These are phyloP conservation scores for Lipomyces starkeyi DNA, from an alignment of 805 yeast genomes.

Conservation along the genomic window DNA sequence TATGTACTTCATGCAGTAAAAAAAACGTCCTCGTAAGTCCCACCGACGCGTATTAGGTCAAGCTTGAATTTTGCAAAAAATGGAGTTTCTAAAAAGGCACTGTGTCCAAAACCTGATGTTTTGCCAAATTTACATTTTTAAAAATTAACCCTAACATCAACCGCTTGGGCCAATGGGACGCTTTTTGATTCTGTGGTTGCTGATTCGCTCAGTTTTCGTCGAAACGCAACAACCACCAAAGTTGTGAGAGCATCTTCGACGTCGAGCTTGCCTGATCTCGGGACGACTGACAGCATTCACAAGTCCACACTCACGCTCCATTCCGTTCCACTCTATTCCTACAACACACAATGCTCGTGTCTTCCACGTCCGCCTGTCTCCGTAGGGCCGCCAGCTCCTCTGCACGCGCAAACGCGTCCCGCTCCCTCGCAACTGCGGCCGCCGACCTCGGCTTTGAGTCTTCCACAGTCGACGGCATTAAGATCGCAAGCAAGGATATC, in stretches of 20 bases:
- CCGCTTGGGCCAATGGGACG: slow-evolving; percentile 14
- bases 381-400: slow-evolving; percentile 20
- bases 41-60: too few relatives aligned
- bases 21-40: background rate
- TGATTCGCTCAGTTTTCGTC: slow-evolving; percentile 15
- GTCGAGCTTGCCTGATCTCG: slow-evolving; percentile 2
- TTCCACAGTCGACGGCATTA: slow-evolving; percentile 52
- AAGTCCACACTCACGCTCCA: background rate
- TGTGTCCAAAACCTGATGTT: background rate
- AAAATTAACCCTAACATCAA: background rate
- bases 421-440: slow-evolving; percentile 41
- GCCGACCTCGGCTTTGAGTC: slow-evolving; percentile 43
- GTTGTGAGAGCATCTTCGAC: background rate
- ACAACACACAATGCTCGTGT: slow-evolving; percentile 7
- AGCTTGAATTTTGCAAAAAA: background rate
- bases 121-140: background rate
- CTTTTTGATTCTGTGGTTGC: slow-evolving; percentile 13
- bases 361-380: slow-evolving; percentile 9
- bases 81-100: background rate
- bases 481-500: slow-evolving; percentile 62
- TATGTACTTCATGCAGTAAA: background rate
- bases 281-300: background rate
- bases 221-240: background rate
- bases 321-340: background rate
- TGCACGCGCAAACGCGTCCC: slow-evolving; percentile 29